A percentile compares a stretch with the other conserved stretches of the same genome.
Conservation (phyloP, 2,329 filamentous ascomycete genomes). For the Zasmidium cellare region DNA sequence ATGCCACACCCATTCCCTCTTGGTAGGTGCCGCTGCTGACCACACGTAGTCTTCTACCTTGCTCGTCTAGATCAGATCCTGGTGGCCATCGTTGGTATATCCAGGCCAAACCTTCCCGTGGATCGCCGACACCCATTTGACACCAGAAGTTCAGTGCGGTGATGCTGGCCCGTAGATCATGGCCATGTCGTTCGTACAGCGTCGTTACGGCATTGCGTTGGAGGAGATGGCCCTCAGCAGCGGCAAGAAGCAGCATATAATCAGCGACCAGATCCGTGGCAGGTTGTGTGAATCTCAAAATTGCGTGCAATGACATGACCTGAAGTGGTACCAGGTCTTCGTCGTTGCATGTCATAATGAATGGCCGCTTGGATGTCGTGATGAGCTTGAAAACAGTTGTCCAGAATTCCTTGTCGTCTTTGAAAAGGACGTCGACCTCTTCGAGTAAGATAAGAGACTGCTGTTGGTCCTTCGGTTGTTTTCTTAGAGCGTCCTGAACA, state of each 20-base stretch:
- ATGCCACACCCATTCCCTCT: slow-evolving; percentile 72
- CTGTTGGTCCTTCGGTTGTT: slow-evolving; percentile 61
- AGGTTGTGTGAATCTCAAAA: slow-evolving; percentile 72
- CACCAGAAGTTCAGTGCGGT: slow-evolving; percentile 94
- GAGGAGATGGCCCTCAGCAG: slow-evolving; percentile 84
- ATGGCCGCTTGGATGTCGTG: slow-evolving; percentile 80
- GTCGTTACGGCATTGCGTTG: slow-evolving; percentile 64
- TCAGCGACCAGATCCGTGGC: slow-evolving; percentile 71
- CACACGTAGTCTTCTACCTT: slow-evolving; percentile 71
- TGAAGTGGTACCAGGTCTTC: slow-evolving; percentile 77
- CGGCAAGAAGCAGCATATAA: slow-evolving; percentile 77
- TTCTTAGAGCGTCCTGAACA: slow-evolving; percentile 36
- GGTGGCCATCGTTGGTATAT: slow-evolving; percentile 76
- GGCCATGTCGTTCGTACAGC: slow-evolving; percentile 67
- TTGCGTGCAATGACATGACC: slow-evolving; percentile 76
- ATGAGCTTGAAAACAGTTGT: slow-evolving; percentile 75
- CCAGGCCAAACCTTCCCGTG: slow-evolving; percentile 88
- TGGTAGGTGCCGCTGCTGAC: slow-evolving; percentile 79
- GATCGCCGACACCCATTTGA: slow-evolving; percentile 88
- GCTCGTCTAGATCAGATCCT: slow-evolving; percentile 66
- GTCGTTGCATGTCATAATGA: slow-evolving; percentile 93
- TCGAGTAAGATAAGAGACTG: slow-evolving; percentile 93
- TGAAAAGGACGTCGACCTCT: slow-evolving; percentile 90
- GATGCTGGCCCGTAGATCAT: slow-evolving; percentile 78
- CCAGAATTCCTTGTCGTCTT: slow-evolving; percentile 97